Evolutionary conservation across 2,329 filamentous ascomycete genomes (phyloP).

Genomic region (Corniculantispora saksenae): DNA sequence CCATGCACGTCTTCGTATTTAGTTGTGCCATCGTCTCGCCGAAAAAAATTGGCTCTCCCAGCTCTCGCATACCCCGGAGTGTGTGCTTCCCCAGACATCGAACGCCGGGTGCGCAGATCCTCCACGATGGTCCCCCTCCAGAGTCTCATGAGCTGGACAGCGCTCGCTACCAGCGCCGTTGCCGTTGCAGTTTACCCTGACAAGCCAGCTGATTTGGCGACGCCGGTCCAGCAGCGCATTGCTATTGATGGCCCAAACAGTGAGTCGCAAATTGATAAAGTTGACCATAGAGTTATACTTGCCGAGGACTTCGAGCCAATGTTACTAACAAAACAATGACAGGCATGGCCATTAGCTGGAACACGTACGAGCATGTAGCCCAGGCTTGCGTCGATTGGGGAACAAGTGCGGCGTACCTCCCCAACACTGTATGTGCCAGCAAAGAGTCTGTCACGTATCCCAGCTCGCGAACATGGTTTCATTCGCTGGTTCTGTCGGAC

Average conservation of each 20-base stretch:
- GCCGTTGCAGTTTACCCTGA: conserved; percentile 31
- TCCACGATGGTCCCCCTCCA: background rate
- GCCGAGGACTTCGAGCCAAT: background rate
- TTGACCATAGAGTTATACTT: background rate
- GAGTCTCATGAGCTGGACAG: background rate
- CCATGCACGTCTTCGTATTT: background rate
- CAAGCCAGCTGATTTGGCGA: conserved; percentile 50
- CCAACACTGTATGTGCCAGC: conserved; percentile 43
- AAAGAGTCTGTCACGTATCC: conserved; percentile 48
- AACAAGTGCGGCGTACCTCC: conserved; percentile 40
- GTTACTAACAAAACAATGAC: background rate
- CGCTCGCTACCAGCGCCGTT: background rate
- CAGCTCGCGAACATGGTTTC: conserved; percentile 54
- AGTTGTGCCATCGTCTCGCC: background rate
- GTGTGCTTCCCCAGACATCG: background rate
- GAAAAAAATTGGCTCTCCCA: background rate
- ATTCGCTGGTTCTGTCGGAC: conserved; percentile 46
- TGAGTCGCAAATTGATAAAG: conserved; percentile 30
- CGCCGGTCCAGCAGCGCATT: conserved; percentile 55
- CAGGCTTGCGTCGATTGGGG: conserved; percentile 55
- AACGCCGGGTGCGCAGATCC: background rate
- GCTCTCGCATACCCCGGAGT: background rate
- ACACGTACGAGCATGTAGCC: conserved; percentile 50
- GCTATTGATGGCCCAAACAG: conserved; percentile 51
- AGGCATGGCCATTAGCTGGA: conserved; percentile 58